phyloP scores from a whole-genome alignment of 495 filamentous ascomycete species.

The Aspergillus biplanus region DNA sequence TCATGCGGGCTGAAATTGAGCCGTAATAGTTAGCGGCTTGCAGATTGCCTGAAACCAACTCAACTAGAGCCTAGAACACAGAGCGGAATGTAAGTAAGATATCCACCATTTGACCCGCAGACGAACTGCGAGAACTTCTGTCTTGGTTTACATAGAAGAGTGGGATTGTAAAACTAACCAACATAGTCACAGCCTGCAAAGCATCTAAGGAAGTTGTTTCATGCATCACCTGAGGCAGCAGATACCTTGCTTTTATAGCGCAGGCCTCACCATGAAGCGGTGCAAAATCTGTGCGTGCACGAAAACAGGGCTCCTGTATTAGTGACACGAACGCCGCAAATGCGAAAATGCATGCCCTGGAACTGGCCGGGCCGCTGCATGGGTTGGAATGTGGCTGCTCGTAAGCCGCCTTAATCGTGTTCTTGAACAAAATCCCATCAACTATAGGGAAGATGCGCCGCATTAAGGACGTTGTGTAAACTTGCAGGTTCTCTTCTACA shows the following conservation, averaged over 20 bases:
- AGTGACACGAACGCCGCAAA: slow-evolving; percentile 45
- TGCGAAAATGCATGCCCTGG: slow-evolving; percentile 48
- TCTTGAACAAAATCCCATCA: slow-evolving; percentile 42
- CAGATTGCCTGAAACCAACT: slow-evolving; percentile 50
- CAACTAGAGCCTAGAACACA: slow-evolving; percentile 40
- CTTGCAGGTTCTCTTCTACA: slow-evolving; percentile 29
- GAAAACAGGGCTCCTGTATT: slow-evolving; percentile 26
- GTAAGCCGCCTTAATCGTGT: slow-evolving; percentile 49
- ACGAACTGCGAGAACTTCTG: background rate
- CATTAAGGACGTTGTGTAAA: slow-evolving; percentile 35
- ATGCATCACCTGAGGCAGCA: slow-evolving; percentile 47
- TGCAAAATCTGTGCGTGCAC: background rate
- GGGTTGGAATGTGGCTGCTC: slow-evolving; percentile 20
- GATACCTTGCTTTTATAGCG: slow-evolving; percentile 39
- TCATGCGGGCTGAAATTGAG: slow-evolving; percentile 45
- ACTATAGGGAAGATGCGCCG: slow-evolving; percentile 48
- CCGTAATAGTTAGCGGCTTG: slow-evolving; percentile 47
- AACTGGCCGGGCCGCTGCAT: slow-evolving; percentile 27
- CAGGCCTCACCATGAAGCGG: slow-evolving; percentile 41
- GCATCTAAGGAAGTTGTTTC: slow-evolving; percentile 42
- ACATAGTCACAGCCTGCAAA: slow-evolving; percentile 47
- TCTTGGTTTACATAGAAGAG: background rate
- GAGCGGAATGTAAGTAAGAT: too few relatives aligned
- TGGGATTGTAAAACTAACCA: slow-evolving; percentile 37
- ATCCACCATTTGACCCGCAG: too few relatives aligned